A percentile compares a stretch with the other conserved stretches of the same genome.
Conservation (phyloP, 2,329 filamentous ascomycete species). For the Penicillium sp. region DNA sequence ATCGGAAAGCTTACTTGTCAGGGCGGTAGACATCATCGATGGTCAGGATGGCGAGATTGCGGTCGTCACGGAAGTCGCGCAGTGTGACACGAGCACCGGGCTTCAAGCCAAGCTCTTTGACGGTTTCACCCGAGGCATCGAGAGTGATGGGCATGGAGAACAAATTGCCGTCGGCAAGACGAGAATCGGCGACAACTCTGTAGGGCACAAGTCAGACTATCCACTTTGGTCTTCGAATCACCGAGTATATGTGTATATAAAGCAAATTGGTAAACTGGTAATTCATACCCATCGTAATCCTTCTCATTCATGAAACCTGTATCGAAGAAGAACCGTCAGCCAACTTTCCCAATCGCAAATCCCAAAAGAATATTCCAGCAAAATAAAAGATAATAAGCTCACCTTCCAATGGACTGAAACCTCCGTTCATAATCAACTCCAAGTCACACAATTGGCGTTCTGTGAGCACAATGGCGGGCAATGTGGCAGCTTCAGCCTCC, state of each 20-base stretch:
- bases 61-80: conserved; percentile 92
- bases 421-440: conserved; percentile 93
- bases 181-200: conserved; percentile 83
- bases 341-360: conserved; percentile 12
- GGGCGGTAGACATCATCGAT: conserved; percentile 94
- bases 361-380: conserved; percentile 2
- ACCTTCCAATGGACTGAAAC: conserved; percentile 98
- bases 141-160: conserved; percentile 98
- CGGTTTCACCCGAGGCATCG: conserved; percentile 71
- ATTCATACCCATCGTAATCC: conserved; percentile 83
- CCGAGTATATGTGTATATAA: not conserved
- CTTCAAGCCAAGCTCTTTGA: conserved; percentile 73
- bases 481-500: conserved; percentile 73
- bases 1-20: conserved; percentile 69
- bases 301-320: conserved; percentile 93
- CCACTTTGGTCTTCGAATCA: not conserved
- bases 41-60: conserved; percentile 91
- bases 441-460: conserved; percentile 98
- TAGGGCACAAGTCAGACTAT: conserved; percentile 1
- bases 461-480: conserved; percentile 77
- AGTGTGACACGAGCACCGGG: conserved; percentile 78
- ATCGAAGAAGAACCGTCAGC: conserved; percentile 12
- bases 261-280: too few species aligned
- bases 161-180: conserved; percentile 81
- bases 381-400: conserved; percentile 30